Base-by-base conservation (phyloP, 208 protist genomes). In the Leishmania braziliensis region DNA sequence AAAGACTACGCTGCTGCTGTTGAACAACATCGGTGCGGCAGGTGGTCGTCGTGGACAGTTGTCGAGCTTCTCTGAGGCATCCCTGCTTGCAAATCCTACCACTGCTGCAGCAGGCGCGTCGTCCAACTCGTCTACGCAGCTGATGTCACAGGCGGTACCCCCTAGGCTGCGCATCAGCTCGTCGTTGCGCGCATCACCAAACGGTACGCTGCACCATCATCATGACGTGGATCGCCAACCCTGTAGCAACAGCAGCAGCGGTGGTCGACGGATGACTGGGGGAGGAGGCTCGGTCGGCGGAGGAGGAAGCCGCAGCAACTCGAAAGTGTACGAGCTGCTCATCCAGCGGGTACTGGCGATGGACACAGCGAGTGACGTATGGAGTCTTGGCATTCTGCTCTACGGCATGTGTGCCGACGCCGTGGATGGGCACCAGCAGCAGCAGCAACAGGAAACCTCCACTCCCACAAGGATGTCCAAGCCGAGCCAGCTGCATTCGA, bases 311-410 rank as follows among this genome's bases (percentile, higher is more conserved):
- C 50, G 63, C 36, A 68, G 77, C 46, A 78, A 72, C 43, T 81
- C 74, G n/a, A 78, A 72, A 26, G 85, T 83, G 16, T 85, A 85
- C 29, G 75, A 65, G 70, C 33, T 88, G 46, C 74, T 88, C 12
- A 75, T 85, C 33, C 68, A 81, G 23, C 80, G 79, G 46, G 74
- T 88, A 1, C 62, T 88, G 54, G 75, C 82, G 20, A 76, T 76
- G 77, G 78, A 88, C 62, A 84, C 80, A 48, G 73, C 81, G 43
- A 77, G 76, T 54, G 85, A 88, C 51, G 29, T 85, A 60, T 88
- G 85, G 85, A 82, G 85, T 23, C 53, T 88, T 5, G 85, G 85
- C 1, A 29, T 88, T 69, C 75, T 88, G 50, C 71, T 88, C 43
- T 88, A 88, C 70, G 62, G 71, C 50, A 82, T 85, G 78, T 74